Conservation (phyloP, 805 yeast species). For the Ogataea neopini region DNA sequence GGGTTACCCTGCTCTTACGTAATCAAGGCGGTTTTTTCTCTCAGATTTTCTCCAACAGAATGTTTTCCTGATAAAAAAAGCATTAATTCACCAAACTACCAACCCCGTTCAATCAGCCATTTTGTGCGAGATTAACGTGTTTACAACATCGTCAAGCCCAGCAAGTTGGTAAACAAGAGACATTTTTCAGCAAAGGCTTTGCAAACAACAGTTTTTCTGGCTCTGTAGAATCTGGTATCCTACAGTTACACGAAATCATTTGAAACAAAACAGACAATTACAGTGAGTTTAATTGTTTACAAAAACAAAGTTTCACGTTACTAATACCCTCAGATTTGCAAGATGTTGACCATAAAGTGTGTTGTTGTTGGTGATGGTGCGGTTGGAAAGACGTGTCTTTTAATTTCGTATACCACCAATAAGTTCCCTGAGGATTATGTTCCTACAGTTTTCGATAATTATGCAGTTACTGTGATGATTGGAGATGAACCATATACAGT, state of each 20-base stretch:
- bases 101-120: no score
- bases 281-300: not conserved
- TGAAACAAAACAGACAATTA: not conserved
- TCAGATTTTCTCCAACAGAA: slow-evolving; percentile 12
- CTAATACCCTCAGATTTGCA: slow-evolving; percentile 1
- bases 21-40: slow-evolving; percentile 3
- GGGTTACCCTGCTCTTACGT: slow-evolving; percentile 6
- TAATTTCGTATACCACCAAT: slow-evolving; percentile 94
- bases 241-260: slow-evolving; percentile 6
- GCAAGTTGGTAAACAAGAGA: not conserved
- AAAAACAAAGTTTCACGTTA: no score
- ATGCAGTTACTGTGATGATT: slow-evolving; percentile 92
- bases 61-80: slow-evolving; percentile 15
- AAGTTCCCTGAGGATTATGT: slow-evolving; percentile 98
- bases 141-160: not conserved
- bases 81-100: no score
- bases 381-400: slow-evolving; percentile 94
- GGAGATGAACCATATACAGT: slow-evolving; percentile 98
- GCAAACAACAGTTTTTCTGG: not conserved
- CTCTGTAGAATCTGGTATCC: slow-evolving; percentile 8
- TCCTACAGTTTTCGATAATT: slow-evolving; percentile 97
- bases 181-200: not conserved
- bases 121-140: not conserved
- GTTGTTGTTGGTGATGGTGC: slow-evolving; percentile 99
- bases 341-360: slow-evolving; percentile 76